Evolutionary conservation across 75 land plant species (phyloP).

Genomic region (Sequoia sempervirens): DNA sequence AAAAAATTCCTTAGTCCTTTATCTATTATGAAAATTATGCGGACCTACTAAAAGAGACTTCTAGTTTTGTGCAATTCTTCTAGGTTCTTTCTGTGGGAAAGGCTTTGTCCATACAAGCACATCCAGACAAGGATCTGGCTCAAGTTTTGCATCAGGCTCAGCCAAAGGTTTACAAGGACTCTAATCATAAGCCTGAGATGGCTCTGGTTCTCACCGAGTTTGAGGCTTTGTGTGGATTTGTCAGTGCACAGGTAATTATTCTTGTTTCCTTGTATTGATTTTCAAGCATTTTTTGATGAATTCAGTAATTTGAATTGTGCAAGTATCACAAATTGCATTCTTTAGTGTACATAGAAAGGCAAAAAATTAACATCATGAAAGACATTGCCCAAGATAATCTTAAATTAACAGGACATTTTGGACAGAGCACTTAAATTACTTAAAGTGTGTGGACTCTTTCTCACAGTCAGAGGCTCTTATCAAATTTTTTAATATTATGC

Average conservation of each 20-base stretch:
- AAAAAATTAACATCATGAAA: not conserved
- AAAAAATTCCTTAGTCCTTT: not conserved
- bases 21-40: not conserved
- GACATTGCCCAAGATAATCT: not conserved
- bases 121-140: constrained; percentile 93
- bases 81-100: constrained; percentile 92
- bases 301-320: not conserved
- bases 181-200: constrained; percentile 98
- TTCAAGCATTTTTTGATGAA: not conserved
- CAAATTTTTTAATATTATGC: too few species aligned
- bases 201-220: constrained; percentile 90
- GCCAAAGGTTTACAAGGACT: constrained; percentile 81
- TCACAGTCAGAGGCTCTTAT: not conserved
- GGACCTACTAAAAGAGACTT: not conserved
- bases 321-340: not conserved
- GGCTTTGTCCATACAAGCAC: constrained; percentile 97
- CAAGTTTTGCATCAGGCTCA: constrained; percentile 40
- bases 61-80: constrained; percentile 1
- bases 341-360: not conserved
- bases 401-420: not conserved
- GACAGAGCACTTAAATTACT: not conserved
- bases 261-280: not conserved
- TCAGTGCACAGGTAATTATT: constrained; percentile 54
- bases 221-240: constrained; percentile 87
- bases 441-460: not conserved